Evolutionary conservation across 2,329 filamentous ascomycete species (phyloP).

Genomic region (Sporothrix globosa): DNA sequence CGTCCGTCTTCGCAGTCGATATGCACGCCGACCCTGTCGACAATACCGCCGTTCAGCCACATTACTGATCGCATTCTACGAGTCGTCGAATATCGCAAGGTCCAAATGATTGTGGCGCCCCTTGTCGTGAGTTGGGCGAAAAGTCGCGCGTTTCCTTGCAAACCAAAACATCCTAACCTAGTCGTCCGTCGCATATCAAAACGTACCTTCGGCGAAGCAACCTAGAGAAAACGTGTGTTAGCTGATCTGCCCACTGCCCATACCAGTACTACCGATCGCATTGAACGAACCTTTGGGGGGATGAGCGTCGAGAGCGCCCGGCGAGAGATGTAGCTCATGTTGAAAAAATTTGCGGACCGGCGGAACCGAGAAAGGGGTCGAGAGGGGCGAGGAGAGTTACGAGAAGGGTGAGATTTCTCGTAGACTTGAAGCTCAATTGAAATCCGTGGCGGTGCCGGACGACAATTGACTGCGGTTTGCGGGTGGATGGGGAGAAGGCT

Average conservation of each 20-base stretch:
- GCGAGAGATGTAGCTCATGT: conserved; percentile 90
- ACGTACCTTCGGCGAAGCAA: conserved; percentile 83
- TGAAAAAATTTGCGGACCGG: conserved; percentile 49
- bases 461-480: conserved; percentile 27
- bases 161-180: conserved; percentile 7
- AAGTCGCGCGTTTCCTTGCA: conserved; percentile 33
- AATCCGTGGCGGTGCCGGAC: conserved; percentile 28
- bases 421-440: conserved; percentile 23
- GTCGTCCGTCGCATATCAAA: conserved; percentile 42
- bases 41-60: background rate
- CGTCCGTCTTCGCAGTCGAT: background rate
- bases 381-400: conserved; percentile 37
- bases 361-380: conserved; percentile 30
- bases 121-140: background rate
- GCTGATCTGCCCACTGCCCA: conserved; percentile 15
- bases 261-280: background rate
- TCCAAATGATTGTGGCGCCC: background rate
- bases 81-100: background rate
- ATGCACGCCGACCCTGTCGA: background rate
- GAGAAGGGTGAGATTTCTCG: conserved; percentile 34
- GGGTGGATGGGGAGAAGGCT: conserved; percentile 24
- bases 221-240: conserved; percentile 49
- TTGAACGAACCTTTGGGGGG: conserved; percentile 82
- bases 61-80: background rate
- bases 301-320: conserved; percentile 97